phyloP scores from a whole-genome alignment of 176 grass and related monocot species.

The Rhynchospora breviuscula region DNA sequence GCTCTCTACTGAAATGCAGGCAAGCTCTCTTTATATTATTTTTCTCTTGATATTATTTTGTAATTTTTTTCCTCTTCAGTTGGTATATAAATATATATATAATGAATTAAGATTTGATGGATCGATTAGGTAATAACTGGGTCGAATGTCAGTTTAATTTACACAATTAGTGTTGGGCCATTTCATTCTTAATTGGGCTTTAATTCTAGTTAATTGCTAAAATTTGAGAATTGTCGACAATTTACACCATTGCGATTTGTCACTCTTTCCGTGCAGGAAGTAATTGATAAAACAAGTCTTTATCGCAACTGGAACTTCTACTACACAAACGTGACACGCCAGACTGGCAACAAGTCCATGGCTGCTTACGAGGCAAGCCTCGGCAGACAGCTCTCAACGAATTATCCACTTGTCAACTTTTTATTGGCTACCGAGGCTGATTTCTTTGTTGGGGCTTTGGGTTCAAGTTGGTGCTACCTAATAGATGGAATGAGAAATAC shows the following conservation, averaged over 20 bases:
- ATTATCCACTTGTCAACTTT: slow-evolving; percentile 60
- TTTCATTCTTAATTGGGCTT: too few species aligned
- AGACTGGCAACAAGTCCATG: slow-evolving; percentile 39
- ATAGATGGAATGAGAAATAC: slow-evolving; percentile 70
- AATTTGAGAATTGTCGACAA: too few species aligned
- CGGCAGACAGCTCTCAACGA: slow-evolving; percentile 47
- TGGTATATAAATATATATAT: too few species aligned
- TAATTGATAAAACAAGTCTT: slow-evolving; percentile 33
- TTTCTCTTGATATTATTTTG: neutral
- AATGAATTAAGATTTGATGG: neutral
- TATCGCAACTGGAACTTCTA: slow-evolving; percentile 56
- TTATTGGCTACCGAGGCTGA: slow-evolving; percentile 54
- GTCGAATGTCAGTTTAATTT: too few species aligned
- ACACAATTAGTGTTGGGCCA: too few species aligned
- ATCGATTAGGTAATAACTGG: neutral
- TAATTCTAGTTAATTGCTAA: too few species aligned
- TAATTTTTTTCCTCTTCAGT: neutral
- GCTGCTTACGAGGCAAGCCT: slow-evolving; percentile 50
- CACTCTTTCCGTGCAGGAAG: slow-evolving; percentile 34
- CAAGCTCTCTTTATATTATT: neutral
- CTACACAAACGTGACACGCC: slow-evolving; percentile 52
- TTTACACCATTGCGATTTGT: neutral
- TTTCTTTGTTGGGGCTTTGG: slow-evolving; percentile 55
- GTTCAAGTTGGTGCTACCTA: slow-evolving; percentile 69
- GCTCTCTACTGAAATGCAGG: slow-evolving; percentile 81